Base-by-base conservation (phyloP, 1,284 basidiomycete species). In the Ceratobasidium theobromae region DNA sequence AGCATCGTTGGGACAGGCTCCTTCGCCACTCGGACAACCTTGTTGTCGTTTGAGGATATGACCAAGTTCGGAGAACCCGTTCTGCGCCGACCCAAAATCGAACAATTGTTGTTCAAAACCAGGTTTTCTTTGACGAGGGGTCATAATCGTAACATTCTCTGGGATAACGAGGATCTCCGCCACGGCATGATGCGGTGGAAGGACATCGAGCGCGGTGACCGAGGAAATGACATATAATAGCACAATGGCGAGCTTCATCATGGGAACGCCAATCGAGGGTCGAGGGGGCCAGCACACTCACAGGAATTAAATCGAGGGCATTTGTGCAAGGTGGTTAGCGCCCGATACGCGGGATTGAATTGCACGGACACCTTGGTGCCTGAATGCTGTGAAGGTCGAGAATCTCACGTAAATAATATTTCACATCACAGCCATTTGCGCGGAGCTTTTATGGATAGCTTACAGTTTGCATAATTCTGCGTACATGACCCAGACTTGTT, bases 31-130 rank as follows among this genome's bases (percentile, higher is more conserved):
- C 1, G 35, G 38, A n/a, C 53, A 58, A n/a, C 9, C 30, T 12
- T 16, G 25, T 4, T n/a, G n/a, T n/a, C 57, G 57, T 16, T 41
- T 35, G 5, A 62, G 16, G 1, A 62, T 16, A 8, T 23, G 57
- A 14, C 25, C 41, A 45, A 62, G 46, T 46, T 62, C 46, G 18
- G 57, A 40, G n/a, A 62, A 51, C 12, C 57, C 57, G 25, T 4
- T 62, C 16, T 49, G 57, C 16, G 21, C 45, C 11, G 57, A 60
- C 23, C 57, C 57, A 49, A 60, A 60, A 25, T 60, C 57, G 18
- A 62, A 51, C 1, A 51, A n/a, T 11, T 62, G 46, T 1, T 51
- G 32, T 21, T 62, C 46, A 18, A 62, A 40, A 9, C 14, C 18
- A 28, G 57, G 33, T 12, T 40, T 60, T 32, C 21, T 28, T 3